Percentiles rank a stretch among this genome's conserved stretches.
These are phyloP conservation scores for Hypoxylon lienhwacheense DNA, from an alignment of 495 filamentous ascomycete species.

Conservation along the genomic window DNA sequence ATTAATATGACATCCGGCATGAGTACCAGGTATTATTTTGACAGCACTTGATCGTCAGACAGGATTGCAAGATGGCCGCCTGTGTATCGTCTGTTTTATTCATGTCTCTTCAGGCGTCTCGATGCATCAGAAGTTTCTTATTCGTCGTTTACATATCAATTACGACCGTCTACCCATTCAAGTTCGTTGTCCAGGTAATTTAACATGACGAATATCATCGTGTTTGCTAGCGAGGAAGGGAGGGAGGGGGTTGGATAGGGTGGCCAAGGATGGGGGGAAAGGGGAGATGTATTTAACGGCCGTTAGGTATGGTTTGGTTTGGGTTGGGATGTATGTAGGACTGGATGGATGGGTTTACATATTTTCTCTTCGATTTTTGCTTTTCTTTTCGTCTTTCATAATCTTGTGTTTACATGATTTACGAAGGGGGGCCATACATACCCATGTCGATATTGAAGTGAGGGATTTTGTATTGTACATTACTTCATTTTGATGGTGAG, in stretches of 20 bases:
- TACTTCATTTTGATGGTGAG: slow-evolving; percentile 9
- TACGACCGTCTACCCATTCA: too few relatives aligned
- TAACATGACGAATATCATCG: background rate
- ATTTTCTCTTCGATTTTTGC: too few relatives aligned
- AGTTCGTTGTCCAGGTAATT: too few relatives aligned
- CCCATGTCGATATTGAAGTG: slow-evolving; percentile 15
- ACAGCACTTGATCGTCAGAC: background rate
- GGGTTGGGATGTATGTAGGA: slow-evolving; percentile 17
- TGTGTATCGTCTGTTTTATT: background rate
- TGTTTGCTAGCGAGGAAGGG: background rate
- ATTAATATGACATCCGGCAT: background rate
- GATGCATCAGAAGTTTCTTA: slow-evolving; percentile 3
- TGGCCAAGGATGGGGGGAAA: slow-evolving; percentile 1
- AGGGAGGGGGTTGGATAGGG: background rate
- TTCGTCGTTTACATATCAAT: slow-evolving; percentile 18
- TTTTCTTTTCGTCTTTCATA: too few relatives aligned
- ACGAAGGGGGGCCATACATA: slow-evolving; percentile 27
- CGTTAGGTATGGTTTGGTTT: slow-evolving; percentile 22
- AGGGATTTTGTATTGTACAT: slow-evolving; percentile 31
- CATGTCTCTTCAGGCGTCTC: slow-evolving; percentile 12
- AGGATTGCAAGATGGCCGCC: background rate
- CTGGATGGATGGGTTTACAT: slow-evolving; percentile 17
- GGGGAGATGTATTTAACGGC: slow-evolving; percentile 27
- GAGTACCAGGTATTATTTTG: background rate
- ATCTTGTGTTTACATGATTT: slow-evolving; percentile 24